Percentiles rank a stretch among this genome's conserved stretches.
Conservation (phyloP, 345 rosid genomes). For the Microthlaspi erraticum region DNA sequence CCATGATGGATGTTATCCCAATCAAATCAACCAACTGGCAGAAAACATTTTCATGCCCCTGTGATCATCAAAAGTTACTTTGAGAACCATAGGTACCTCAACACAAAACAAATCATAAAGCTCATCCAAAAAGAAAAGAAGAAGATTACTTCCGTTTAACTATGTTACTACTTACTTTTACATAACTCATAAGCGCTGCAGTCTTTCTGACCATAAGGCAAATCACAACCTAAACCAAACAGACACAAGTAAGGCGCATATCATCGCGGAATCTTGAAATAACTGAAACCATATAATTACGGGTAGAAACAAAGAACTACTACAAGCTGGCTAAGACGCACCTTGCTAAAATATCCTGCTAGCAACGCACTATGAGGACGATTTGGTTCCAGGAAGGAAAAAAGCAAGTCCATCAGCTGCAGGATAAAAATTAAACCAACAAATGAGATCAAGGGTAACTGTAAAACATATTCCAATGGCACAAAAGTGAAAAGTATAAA, state of each 20-base stretch:
- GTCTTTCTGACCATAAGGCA: conserved; percentile 97
- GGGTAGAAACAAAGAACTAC: background rate
- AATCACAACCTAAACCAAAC: conserved; percentile 74
- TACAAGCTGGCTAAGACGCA: conserved; percentile 39
- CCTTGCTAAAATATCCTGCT: conserved; percentile 99
- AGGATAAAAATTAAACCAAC: conserved; percentile 35
- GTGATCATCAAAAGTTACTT: conserved; percentile 43
- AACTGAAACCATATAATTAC: conserved; percentile 4
- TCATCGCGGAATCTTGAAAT: conserved; percentile 17
- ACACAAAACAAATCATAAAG: background rate
- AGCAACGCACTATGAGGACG: conserved; percentile 85
- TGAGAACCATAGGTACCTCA: conserved; percentile 28
- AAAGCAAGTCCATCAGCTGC: conserved; percentile 93
- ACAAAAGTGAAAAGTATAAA: conserved; percentile 8
- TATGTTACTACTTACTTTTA: conserved; percentile 63
- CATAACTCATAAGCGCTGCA: conserved; percentile 88
- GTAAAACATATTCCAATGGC: background rate
- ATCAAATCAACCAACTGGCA: conserved; percentile 91
- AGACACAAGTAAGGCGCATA: conserved; percentile 26
- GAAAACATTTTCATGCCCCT: conserved; percentile 92
- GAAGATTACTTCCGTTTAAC: conserved; percentile 5
- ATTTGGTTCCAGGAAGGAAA: conserved; percentile 89
- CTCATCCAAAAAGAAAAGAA: conserved; percentile 7
- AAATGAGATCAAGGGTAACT: conserved; percentile 24
- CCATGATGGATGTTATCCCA: conserved; percentile 99